Percentiles rank a stretch among this genome's conserved stretches.
phyloP scores from a whole-genome alignment of 176 grass and related monocot species.

The Avena atlantica region DNA sequence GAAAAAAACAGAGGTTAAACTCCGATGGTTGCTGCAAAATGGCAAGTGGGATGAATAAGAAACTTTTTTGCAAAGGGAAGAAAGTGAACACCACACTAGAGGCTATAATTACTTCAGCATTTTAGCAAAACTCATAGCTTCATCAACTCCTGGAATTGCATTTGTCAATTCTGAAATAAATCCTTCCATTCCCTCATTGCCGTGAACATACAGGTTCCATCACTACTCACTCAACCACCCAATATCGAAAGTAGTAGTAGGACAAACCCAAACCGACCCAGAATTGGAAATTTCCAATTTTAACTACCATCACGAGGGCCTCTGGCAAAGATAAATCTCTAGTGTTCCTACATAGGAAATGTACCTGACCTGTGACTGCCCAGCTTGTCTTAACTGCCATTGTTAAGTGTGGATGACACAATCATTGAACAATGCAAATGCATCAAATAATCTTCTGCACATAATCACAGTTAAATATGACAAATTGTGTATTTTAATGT shows the following conservation, averaged over 20 bases:
- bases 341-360: neutral
- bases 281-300: conserved; percentile 30
- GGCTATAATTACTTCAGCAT: conserved; percentile 80
- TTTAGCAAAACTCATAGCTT: conserved; percentile 99
- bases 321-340: neutral
- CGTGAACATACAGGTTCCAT: conserved; percentile 27
- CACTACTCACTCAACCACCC: conserved; percentile 3
- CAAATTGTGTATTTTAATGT: neutral
- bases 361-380: conserved; percentile 23
- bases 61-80: neutral
- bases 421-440: too few relatives aligned
- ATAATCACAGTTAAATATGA: neutral
- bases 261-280: neutral
- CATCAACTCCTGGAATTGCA: conserved; percentile 97
- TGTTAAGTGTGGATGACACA: neutral
- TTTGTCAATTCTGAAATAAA: conserved; percentile 97
- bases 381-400: conserved; percentile 11
- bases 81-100: conserved; percentile 29
- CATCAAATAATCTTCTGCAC: neutral
- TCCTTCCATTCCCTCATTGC: conserved; percentile 85
- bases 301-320: neutral
- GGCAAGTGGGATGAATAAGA: neutral
- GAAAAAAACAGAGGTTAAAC: conserved; percentile 5
- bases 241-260: conserved; percentile 21
- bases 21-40: conserved; percentile 9